Conservation (phyloP, 2,329 filamentous ascomycete genomes). For the Emmonsiellopsis sp. region DNA sequence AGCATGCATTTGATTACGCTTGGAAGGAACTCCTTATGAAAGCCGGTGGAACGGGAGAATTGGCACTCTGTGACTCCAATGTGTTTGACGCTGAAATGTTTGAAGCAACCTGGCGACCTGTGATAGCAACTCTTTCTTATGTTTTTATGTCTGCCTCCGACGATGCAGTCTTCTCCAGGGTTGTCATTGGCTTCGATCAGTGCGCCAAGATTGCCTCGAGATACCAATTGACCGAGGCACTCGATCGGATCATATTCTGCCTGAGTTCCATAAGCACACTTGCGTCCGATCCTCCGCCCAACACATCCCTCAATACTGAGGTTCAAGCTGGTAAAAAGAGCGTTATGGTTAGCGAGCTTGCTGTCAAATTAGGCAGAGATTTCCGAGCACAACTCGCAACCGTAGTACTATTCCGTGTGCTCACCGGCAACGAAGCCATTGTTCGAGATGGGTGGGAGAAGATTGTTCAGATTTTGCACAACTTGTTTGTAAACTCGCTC, state of each 20-base stretch:
- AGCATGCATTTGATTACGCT: slow-evolving; percentile 91
- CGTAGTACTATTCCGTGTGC: slow-evolving; percentile 86
- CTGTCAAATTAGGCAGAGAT: slow-evolving; percentile 88
- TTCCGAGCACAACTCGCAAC: slow-evolving; percentile 90
- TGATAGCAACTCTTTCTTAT: slow-evolving; percentile 89
- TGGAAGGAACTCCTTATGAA: slow-evolving; percentile 93
- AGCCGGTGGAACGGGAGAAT: slow-evolving; percentile 61
- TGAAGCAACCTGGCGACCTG: slow-evolving; percentile 86
- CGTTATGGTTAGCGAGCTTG: slow-evolving; percentile 97
- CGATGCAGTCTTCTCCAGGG: slow-evolving; percentile 85
- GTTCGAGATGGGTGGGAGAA: slow-evolving; percentile 52
- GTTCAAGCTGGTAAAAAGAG: slow-evolving; percentile 84
- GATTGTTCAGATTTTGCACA: slow-evolving; percentile 85
- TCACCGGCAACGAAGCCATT: slow-evolving; percentile 72
- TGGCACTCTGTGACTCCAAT: slow-evolving; percentile 79
- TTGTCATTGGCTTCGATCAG: slow-evolving; percentile 92
- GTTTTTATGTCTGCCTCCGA: slow-evolving; percentile 99
- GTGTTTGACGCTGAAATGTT: slow-evolving; percentile 98
- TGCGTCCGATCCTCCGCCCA: slow-evolving; percentile 64
- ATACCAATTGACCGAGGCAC: slow-evolving; percentile 71
- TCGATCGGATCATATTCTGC: slow-evolving; percentile 88
- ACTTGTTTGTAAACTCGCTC: slow-evolving; percentile 91
- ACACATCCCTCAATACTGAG: slow-evolving; percentile 86
- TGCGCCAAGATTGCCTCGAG: slow-evolving; percentile 85
- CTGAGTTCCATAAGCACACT: slow-evolving; percentile 85